Evolutionary conservation across 805 yeast genomes (phyloP), one percentile per base, ranked within the genome.

Genomic region (Barnettozyma siamensis): DNA sequence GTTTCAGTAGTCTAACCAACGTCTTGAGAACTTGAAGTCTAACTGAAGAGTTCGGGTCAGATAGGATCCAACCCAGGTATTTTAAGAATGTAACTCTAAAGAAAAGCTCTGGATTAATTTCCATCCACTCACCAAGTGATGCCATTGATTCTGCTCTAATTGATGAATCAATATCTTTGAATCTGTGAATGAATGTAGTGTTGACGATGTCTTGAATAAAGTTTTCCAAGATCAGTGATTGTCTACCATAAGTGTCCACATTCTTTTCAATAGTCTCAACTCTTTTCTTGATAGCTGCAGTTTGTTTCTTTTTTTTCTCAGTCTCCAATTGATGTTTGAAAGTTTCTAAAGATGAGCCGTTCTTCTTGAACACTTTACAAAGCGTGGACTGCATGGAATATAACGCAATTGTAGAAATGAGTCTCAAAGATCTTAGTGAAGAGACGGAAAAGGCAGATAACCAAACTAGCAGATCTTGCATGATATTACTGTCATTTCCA

Each of bases 1-100:
- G 66, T 38, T 62, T 66, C 54, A 75, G 76, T 18, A 79, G 60
- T 51, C 65, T 77, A 11, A 66, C 57, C 33, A 88, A 62, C 4
- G 73, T 69, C 49, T 69, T 75, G 20, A 83, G 55, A 2, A 79
- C 88, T 50, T 84, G 88, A 8, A 69, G 57, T 49, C 95, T 71
- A 1, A 86, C 94, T 3, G 57, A 47, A 10, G 73, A 60, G 13
- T 75, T 71, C 2, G 76, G 66, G 55, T 88, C 96, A n/a, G 89
- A 79, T 32, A 89, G 64, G 27, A 86, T 66, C 94, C 94, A 84
- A 5, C 95, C 95, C 54, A 84, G 72, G 59, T 84, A 86, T 47
- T 88, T 73, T 47, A 88, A 67, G 53, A 79, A 86, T 1, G 80
- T 66, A 11, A 82, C 79, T 45, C 78, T 83, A 48, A 83, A 73